Conservation (phyloP, 768 basidiomycete genomes). For the Sutorius australiensis region DNA sequence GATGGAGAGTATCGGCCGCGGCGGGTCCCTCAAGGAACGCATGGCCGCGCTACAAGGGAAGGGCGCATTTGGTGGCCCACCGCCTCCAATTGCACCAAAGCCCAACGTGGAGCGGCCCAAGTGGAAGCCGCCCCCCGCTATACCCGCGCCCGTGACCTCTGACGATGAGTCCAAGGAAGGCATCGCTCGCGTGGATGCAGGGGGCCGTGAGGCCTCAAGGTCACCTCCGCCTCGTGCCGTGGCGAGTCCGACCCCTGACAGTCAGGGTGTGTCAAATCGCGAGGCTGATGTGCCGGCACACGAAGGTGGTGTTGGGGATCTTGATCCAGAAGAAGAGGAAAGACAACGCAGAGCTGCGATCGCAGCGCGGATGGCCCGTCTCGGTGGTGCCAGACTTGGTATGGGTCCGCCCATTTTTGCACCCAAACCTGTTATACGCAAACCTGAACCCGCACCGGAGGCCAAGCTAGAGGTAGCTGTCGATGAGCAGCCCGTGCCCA, state of each 20-base stretch:
- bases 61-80: slow-evolving; percentile 65
- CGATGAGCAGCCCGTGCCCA: slow-evolving; percentile 5
- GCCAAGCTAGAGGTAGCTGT: slow-evolving; percentile 20
- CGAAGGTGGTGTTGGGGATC: slow-evolving; percentile 24
- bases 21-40: slow-evolving; percentile 82
- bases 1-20: slow-evolving; percentile 77
- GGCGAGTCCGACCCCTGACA: slow-evolving; percentile 16
- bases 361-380: slow-evolving; percentile 88
- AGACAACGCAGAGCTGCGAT: slow-evolving; percentile 80
- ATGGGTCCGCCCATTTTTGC: slow-evolving; percentile 76
- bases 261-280: slow-evolving; percentile 11
- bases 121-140: slow-evolving; percentile 78
- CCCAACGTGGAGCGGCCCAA: slow-evolving; percentile 66
- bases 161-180: slow-evolving; percentile 42
- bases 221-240: slow-evolving; percentile 34
- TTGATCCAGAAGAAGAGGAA: slow-evolving; percentile 62
- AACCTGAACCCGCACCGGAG: slow-evolving; percentile 19
- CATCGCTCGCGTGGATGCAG: slow-evolving; percentile 10
- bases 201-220: slow-evolving; percentile 28
- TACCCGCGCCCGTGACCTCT: slow-evolving; percentile 35
- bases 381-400: slow-evolving; percentile 81
- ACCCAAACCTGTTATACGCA: slow-evolving; percentile 43
- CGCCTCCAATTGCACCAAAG: slow-evolving; percentile 46
- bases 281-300: slow-evolving; percentile 29
- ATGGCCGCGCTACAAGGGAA: slow-evolving; percentile 92